Evolutionary conservation across 371 early-diverging fungal genomes (phyloP), one percentile per base, ranked within the genome.

Genomic region (Lichtheimia corymbifera): DNA sequence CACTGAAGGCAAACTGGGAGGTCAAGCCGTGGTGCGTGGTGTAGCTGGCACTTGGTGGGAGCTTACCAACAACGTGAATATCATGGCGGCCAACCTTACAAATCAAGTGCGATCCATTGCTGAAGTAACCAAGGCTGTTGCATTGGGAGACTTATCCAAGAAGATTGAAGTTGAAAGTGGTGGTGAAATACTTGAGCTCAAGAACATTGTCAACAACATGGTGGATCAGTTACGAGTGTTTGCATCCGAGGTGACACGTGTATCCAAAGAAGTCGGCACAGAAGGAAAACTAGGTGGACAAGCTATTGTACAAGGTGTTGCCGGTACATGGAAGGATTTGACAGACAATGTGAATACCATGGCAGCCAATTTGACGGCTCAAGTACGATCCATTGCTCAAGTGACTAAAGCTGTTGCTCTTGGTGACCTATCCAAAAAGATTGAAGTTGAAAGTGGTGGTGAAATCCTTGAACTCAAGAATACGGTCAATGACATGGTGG

Each of bases 311-410:
- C 53, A 67, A 9, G 76, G 65, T 41, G 83, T 86, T 0, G 83
- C 71, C 5, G 84, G 86, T 6, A 81, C 79, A 0, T 86, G 87
- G 87, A 80, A 74, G 43, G 73, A 73, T 18, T 22, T 76, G 12
- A 72, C 71, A 4, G 68, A 70, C 50, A 72, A 70, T 58, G 65
- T 66, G 15, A 72, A 77, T 44, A 53, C 70, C 40, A 61, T 68
- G 64, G 64, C 68, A 5, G 58, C 58, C 42, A 68, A 68, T 53
- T 27, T 68, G 17, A 68, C 68, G 1, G 55, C n/a, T 22, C 68
- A 68, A 61, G 70, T 69, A 30, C 64, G 68, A 20, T 59, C 61
- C 35, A 70, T 70, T 56, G 66, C 71, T 9, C 40, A 56, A 58
- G 67, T 66, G 17, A 62, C 63, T 3, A 66, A 53, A 24, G 63